Conservation (phyloP, 2,329 filamentous ascomycete genomes). For the Fonsecaea multimorphosa region DNA sequence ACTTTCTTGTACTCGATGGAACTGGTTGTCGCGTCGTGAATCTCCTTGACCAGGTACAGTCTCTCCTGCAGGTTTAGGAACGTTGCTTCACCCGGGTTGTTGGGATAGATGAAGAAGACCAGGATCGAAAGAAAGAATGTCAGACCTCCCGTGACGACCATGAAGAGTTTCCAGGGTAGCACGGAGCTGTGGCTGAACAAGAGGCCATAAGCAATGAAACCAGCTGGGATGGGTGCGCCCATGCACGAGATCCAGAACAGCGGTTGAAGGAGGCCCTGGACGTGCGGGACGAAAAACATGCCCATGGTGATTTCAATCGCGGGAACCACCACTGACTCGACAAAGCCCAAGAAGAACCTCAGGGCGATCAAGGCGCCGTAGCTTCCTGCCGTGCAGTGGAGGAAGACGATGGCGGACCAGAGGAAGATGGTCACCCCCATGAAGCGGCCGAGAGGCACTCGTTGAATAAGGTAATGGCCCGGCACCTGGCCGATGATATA, state of each 20-base stretch:
- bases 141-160: slow-evolving; percentile 48
- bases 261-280: slow-evolving; percentile 42
- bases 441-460: slow-evolving; percentile 48
- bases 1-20: slow-evolving; percentile 48
- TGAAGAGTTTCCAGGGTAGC: slow-evolving; percentile 47
- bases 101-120: slow-evolving; percentile 39
- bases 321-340: slow-evolving; percentile 62
- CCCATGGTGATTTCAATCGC: slow-evolving; percentile 54
- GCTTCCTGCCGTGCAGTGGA: slow-evolving; percentile 45
- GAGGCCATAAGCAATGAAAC: slow-evolving; percentile 51
- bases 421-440: slow-evolving; percentile 42
- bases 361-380: slow-evolving; percentile 58
- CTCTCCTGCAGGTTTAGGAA: slow-evolving; percentile 45
- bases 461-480: slow-evolving; percentile 51
- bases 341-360: slow-evolving; percentile 61
- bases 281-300: slow-evolving; percentile 51
- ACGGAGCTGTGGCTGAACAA: slow-evolving; percentile 45
- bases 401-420: slow-evolving; percentile 48
- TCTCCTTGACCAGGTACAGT: slow-evolving; percentile 45
- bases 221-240: slow-evolving; percentile 49
- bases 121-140: slow-evolving; percentile 43
- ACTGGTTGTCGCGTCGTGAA: slow-evolving; percentile 46
- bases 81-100: slow-evolving; percentile 44
- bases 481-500: slow-evolving; percentile 49
- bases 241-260: slow-evolving; percentile 52